Percentiles rank a stretch among this genome's conserved stretches.
Conservation (phyloP, 768 basidiomycete genomes). For the Cystofilobasidium capitatum region DNA sequence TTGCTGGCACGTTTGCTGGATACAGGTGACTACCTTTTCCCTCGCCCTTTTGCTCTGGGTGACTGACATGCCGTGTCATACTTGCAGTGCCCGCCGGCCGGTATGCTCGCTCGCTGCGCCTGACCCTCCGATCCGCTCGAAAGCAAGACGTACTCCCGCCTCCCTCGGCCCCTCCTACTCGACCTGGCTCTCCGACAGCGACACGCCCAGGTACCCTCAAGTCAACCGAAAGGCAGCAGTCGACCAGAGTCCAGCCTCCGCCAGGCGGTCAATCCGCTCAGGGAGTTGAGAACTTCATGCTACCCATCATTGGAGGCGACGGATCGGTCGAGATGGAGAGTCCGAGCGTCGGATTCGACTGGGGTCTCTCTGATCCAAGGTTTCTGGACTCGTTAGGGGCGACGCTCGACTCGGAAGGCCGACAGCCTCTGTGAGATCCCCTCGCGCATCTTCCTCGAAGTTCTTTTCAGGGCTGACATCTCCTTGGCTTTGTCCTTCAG, state of each 20-base stretch:
- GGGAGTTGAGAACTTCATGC: background rate
- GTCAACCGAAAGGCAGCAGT: background rate
- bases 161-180: slow-evolving; percentile 43
- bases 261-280: background rate
- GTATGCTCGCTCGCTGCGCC: slow-evolving; percentile 76
- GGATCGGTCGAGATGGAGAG: background rate
- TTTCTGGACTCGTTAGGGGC: background rate
- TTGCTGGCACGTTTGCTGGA: slow-evolving; percentile 64
- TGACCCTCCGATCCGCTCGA: slow-evolving; percentile 62
- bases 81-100: slow-evolving; percentile 75
- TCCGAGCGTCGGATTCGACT: background rate
- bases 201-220: background rate
- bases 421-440: background rate
- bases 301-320: background rate
- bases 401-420: background rate
- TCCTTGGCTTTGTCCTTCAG: background rate
- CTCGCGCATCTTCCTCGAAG: background rate
- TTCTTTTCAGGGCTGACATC: background rate
- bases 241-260: background rate
- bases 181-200: slow-evolving; percentile 32
- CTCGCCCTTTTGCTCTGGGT: slow-evolving; percentile 17
- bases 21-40: slow-evolving; percentile 48
- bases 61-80: background rate
- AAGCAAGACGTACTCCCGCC: slow-evolving; percentile 41
- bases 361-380: background rate